Base-by-base conservation (phyloP, 768 basidiomycete species). In the Megacollybia marginata region DNA sequence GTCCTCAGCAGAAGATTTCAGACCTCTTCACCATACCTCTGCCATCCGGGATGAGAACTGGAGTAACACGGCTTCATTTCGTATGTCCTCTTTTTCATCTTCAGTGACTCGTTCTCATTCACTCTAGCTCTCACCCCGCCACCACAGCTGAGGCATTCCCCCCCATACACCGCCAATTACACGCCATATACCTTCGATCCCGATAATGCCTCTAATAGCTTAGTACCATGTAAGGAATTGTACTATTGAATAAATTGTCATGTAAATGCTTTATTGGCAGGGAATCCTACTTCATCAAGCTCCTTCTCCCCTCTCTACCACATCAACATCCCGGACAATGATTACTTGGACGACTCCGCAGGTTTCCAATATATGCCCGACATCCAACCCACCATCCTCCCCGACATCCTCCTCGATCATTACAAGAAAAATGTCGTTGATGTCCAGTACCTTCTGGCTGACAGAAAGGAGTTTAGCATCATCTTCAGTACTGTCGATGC, bases 201-300 rank as follows among this genome's bases (percentile, higher is more conserved):
- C 23, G 23, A 28, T 28, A 65, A 61, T 40, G 58, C 62, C 68
- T 60, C 67, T 64, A 69, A 63, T 82, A 79, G 72, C 70, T 68
- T 82, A 80, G 79, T 76, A 66, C 59, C 77, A 76, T 82, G 83
- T 85, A 85, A 85, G 83, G 78, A 66, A 59, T 68, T 77, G 82
- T 83, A 83, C 76, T 80, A 80, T 75, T 81, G 71, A 81, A 74
- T 75, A 40, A 77, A 75, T 75, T 80, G 66, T 70, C 57, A 76
- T 79, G 79, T 82, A 80, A 74, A 71, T 77, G 70, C 64, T 70
- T 70, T 74, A 63, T 68, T 72, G 68, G 66, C 73, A 79, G 77
- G 75, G 76, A 57, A 28, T 43, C 23, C 13, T 8, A 15, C 38
- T 40, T 28, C 23, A 28, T 2, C 23, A 28, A 28, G 23, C 23